Conservation (phyloP, 129 eudicot species). For the Gnaphalium uliginosum region DNA sequence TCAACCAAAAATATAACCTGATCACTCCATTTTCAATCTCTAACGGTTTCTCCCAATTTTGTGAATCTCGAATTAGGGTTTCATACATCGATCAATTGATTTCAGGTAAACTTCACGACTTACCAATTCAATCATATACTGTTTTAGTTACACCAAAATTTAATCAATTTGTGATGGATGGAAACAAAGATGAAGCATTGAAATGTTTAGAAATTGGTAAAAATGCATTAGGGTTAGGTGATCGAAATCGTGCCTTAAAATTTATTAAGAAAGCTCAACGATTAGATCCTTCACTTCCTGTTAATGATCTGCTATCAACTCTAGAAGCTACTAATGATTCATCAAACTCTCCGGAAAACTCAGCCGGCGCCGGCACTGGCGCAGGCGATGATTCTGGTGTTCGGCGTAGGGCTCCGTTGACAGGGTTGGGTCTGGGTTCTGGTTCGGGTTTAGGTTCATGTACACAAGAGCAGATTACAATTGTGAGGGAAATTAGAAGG, state of each 20-base stretch:
- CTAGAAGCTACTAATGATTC: constrained; percentile 18
- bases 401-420: constrained; percentile 50
- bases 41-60: neutral
- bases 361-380: constrained; percentile 17
- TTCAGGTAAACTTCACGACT: neutral
- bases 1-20: neutral
- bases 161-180: constrained; percentile 52
- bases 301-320: constrained; percentile 47
- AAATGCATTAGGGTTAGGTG: constrained; percentile 58
- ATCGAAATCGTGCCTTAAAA: constrained; percentile 57
- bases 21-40: neutral
- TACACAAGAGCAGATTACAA: constrained; percentile 54
- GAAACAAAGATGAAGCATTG: constrained; percentile 83
- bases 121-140: neutral
- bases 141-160: neutral
- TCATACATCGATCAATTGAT: neutral
- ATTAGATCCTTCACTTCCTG: constrained; percentile 61
- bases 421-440: constrained; percentile 31
- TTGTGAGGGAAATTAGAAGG: constrained; percentile 67
- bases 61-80: neutral
- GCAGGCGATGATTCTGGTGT: constrained; percentile 26
- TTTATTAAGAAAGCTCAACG: constrained; percentile 67
- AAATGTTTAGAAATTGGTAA: constrained; percentile 65
- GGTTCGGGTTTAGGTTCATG: constrained; percentile 38
- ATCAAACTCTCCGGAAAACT: constrained; percentile 21